Percentiles rank a stretch among this genome's conserved stretches.
Conservation (phyloP, 306 rosid species). For the Trifolium subterraneum region DNA sequence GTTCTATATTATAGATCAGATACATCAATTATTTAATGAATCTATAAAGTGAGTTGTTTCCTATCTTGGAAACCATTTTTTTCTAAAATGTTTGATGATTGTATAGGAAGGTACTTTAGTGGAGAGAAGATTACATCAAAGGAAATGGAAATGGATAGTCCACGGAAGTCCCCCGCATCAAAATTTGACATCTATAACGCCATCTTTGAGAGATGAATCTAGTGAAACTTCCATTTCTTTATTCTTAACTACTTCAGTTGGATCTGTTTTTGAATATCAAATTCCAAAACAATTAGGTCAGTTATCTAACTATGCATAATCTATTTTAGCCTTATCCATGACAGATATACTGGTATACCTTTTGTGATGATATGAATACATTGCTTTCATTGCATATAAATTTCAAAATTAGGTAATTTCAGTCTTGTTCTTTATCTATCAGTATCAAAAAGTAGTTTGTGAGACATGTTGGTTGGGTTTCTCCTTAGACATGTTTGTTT, state of each 20-base stretch:
- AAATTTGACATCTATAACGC: slow-evolving; percentile 71
- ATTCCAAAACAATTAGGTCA: slow-evolving; percentile 65
- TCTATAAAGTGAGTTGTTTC: no score
- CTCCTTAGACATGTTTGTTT: no score
- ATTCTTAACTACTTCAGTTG: slow-evolving; percentile 73
- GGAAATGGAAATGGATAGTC: slow-evolving; percentile 93
- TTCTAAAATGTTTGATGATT: slow-evolving; percentile 26
- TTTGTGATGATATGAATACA: slow-evolving; percentile 3
- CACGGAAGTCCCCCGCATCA: slow-evolving; percentile 83
- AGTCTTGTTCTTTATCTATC: background rate
- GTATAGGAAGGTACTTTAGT: slow-evolving; percentile 78
- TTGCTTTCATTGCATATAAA: background rate
- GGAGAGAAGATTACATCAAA: slow-evolving; percentile 81
- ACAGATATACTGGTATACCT: background rate
- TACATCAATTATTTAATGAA: no score
- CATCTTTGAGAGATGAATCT: slow-evolving; percentile 56
- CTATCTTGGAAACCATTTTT: background rate
- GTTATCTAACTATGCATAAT: slow-evolving; percentile 32
- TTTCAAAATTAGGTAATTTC: slow-evolving; percentile 9
- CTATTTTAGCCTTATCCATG: slow-evolving; percentile 21
- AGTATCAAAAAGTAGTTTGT: background rate
- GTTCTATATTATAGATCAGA: no score
- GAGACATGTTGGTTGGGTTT: no score
- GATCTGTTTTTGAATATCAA: slow-evolving; percentile 75
- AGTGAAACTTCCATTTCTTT: slow-evolving; percentile 63